Percentiles rank a stretch among this genome's conserved stretches.
Evolutionary conservation across 176 grass and related monocot species (phyloP).

Genomic region (Musa acuminata): DNA sequence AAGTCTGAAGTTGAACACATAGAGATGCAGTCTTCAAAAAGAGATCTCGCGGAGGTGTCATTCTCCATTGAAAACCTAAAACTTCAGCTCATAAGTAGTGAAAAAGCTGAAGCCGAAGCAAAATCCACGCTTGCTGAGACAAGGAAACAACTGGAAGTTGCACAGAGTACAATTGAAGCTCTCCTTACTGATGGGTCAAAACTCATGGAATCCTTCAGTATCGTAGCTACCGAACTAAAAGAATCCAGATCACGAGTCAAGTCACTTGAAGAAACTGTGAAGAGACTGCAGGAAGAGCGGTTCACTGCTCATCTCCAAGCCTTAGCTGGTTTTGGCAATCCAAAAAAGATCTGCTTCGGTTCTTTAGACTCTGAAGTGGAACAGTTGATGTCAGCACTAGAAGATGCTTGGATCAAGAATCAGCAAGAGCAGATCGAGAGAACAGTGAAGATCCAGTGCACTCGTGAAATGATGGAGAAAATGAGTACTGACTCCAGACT

Average conservation of each 20-base stretch:
- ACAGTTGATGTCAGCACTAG: slow-evolving; percentile 40
- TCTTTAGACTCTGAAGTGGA: slow-evolving; percentile 30
- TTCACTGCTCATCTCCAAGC: not conserved
- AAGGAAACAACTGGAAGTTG: slow-evolving; percentile 66
- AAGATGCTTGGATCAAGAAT: slow-evolving; percentile 36
- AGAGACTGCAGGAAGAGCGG: slow-evolving; percentile 18
- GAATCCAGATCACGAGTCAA: slow-evolving; percentile 63
- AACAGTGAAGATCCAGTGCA: slow-evolving; percentile 53
- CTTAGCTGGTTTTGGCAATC: not conserved
- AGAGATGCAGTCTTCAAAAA: slow-evolving; percentile 26
- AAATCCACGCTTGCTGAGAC: slow-evolving; percentile 45
- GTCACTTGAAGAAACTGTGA: slow-evolving; percentile 47
- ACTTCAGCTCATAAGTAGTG: slow-evolving; percentile 5
- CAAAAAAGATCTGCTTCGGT: slow-evolving; percentile 16
- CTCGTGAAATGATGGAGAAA: slow-evolving; percentile 59
- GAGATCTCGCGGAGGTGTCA: slow-evolving; percentile 43
- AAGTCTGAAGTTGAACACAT: not conserved
- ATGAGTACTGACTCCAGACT: slow-evolving; percentile 41
- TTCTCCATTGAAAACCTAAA: slow-evolving; percentile 49
- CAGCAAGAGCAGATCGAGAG: slow-evolving; percentile 68
- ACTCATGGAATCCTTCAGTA: slow-evolving; percentile 91
- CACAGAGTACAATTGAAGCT: slow-evolving; percentile 59
- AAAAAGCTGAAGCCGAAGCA: slow-evolving; percentile 47
- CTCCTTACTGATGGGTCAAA: slow-evolving; percentile 87
- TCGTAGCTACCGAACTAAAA: slow-evolving; percentile 82